Conservation (phyloP, 1,139 yeast species). For the Ogataea hybrid region DNA sequence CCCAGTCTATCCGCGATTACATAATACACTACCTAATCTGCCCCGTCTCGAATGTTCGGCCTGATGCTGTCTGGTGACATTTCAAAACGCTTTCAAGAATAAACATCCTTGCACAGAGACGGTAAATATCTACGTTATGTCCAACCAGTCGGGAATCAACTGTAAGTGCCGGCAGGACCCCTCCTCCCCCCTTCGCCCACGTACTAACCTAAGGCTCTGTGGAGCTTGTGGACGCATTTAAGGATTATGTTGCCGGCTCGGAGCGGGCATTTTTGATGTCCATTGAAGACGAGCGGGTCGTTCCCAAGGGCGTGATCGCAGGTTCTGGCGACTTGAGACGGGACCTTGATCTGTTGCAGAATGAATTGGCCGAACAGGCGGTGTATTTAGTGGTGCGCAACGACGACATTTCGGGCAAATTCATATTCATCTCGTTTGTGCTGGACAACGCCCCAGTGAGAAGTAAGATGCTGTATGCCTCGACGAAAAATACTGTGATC, state of each 20-base stretch:
- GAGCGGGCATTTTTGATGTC: constrained; percentile 35
- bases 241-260: constrained; percentile 34
- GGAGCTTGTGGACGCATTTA: constrained; percentile 43
- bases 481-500: constrained; percentile 74
- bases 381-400: constrained; percentile 55
- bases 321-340: constrained; percentile 33
- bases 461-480: constrained; percentile 90
- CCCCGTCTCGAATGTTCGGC: background rate
- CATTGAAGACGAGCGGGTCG: constrained; percentile 35
- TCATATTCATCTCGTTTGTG: constrained; percentile 72
- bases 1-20: too few relatives aligned
- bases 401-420: constrained; percentile 27
- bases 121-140: constrained; percentile 39
- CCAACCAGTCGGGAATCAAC: constrained; percentile 69
- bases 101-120: constrained; percentile 4
- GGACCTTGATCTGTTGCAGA: constrained; percentile 39
- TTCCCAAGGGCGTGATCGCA: constrained; percentile 17
- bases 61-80: background rate
- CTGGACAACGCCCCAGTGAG: constrained; percentile 86
- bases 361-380: constrained; percentile 49
- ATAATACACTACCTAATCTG: background rate
- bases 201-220: constrained; percentile 41
- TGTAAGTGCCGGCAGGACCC: constrained; percentile 40
- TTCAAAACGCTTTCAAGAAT: too few relatives aligned
- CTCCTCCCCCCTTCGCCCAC: constrained; percentile 23